These are phyloP conservation scores for Bathelium albidoporum DNA, from an alignment of 495 filamentous ascomycete genomes.

Conservation along the genomic window DNA sequence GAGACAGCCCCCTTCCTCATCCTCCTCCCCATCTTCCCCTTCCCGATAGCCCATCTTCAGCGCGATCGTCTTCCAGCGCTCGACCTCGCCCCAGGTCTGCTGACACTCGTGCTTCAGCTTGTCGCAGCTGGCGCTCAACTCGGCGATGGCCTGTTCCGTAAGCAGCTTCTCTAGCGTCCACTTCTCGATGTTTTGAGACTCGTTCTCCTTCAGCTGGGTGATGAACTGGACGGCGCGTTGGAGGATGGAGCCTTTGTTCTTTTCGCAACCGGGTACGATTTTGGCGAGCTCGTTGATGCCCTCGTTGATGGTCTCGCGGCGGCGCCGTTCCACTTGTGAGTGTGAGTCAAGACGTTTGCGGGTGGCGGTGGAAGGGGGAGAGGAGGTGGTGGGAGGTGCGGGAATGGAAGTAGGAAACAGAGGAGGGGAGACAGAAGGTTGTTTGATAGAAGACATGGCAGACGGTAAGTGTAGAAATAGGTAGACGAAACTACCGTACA, in stretches of 20 bases:
- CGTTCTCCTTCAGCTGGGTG: constrained; percentile 85
- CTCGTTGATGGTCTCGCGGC: constrained; percentile 97
- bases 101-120: constrained; percentile 76
- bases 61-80: constrained; percentile 61
- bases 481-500: background rate
- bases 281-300: constrained; percentile 97
- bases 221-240: constrained; percentile 93
- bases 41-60: constrained; percentile 10
- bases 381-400: background rate
- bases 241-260: constrained; percentile 96
- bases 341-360: background rate
- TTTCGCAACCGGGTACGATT: constrained; percentile 95
- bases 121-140: constrained; percentile 78
- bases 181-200: constrained; percentile 84
- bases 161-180: constrained; percentile 96
- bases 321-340: constrained; percentile 77
- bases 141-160: constrained; percentile 84
- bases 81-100: constrained; percentile 61
- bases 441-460: background rate
- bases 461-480: background rate
- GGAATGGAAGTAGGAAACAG: background rate
- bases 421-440: background rate
- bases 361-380: background rate
- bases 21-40: constrained; percentile 11
- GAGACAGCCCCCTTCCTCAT: constrained; percentile 8